A percentile compares a stretch with the other conserved stretches of the same genome.
Evolutionary conservation across 176 grass and related monocot species (phyloP).

Genomic region (Rhynchospora breviuscula): DNA sequence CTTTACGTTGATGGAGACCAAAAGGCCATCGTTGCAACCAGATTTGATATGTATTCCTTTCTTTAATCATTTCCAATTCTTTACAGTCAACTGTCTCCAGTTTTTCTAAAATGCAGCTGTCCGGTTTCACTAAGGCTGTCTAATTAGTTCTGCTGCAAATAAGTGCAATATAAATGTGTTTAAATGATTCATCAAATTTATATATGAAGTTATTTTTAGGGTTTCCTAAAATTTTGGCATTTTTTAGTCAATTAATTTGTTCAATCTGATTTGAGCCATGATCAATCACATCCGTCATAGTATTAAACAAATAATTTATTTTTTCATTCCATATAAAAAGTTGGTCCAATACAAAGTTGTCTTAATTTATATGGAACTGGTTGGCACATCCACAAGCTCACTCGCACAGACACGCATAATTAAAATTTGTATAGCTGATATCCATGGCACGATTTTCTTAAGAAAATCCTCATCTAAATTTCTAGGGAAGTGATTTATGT

Average conservation of each 20-base stretch:
- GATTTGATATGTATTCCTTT: conserved; percentile 27
- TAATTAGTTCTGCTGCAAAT: background rate
- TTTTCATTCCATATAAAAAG: too few species aligned
- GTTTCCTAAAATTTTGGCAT: too few species aligned
- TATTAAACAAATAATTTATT: too few species aligned
- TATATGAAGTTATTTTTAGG: background rate
- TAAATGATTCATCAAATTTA: background rate
- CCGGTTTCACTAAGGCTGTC: background rate
- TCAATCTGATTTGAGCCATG: too few species aligned
- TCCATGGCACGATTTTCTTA: background rate
- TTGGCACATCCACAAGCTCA: too few species aligned
- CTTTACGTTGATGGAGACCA: background rate
- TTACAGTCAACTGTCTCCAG: background rate
- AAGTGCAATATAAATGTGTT: background rate
- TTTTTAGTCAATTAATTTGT: too few species aligned
- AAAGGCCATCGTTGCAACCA: conserved; percentile 12
- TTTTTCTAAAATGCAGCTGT: background rate
- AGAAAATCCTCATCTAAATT: background rate
- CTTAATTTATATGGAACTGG: background rate
- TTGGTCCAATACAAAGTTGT: too few species aligned
- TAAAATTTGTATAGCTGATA: background rate
- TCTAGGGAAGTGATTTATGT: background rate
- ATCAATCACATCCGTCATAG: too few species aligned
- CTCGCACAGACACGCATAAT: background rate
- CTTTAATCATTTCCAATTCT: conserved; percentile 18